Evolutionary conservation across 1,284 basidiomycete genomes (phyloP).

Genomic region (Irpex lacteus): DNA sequence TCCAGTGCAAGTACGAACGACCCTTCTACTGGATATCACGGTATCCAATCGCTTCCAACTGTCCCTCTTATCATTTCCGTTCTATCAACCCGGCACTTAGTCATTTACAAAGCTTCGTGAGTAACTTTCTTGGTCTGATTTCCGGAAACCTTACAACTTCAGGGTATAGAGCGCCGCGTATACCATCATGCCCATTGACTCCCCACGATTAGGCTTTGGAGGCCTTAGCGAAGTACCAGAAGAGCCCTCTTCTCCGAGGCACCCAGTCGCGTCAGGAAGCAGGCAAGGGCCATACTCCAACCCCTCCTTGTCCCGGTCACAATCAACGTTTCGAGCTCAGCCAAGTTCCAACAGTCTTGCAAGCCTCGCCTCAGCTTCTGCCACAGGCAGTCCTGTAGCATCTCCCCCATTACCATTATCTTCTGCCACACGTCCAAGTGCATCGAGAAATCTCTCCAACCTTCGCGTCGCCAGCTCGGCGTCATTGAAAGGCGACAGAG

Average conservation of each 20-base stretch:
- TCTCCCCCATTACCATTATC: not conserved
- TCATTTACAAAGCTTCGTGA: not conserved
- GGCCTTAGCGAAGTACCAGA: conserved; percentile 6
- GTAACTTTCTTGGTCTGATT: not conserved
- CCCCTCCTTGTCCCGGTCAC: not conserved
- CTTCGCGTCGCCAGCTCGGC: conserved; percentile 14
- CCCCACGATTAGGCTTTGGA: not conserved
- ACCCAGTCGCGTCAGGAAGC: not conserved
- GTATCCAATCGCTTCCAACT: not conserved
- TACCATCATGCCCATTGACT: not conserved
- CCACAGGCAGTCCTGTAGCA: not conserved
- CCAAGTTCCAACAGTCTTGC: conserved; percentile 29
- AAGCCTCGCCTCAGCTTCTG: conserved; percentile 16
- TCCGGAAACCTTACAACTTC: not conserved
- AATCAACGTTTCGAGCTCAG: conserved; percentile 1
- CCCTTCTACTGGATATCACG: not conserved
- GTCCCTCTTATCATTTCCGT: not conserved
- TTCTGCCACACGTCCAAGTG: not conserved
- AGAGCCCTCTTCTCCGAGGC: not conserved
- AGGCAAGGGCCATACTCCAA: not conserved
- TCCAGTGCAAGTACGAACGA: not conserved
- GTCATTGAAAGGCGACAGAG: conserved; percentile 10
- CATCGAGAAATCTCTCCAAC: conserved; percentile 18
- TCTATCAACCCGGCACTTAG: not conserved
- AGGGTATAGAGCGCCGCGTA: not conserved